Conservation (phyloP, 306 rosid genomes). For the Sphenostylis stenocarpa region DNA sequence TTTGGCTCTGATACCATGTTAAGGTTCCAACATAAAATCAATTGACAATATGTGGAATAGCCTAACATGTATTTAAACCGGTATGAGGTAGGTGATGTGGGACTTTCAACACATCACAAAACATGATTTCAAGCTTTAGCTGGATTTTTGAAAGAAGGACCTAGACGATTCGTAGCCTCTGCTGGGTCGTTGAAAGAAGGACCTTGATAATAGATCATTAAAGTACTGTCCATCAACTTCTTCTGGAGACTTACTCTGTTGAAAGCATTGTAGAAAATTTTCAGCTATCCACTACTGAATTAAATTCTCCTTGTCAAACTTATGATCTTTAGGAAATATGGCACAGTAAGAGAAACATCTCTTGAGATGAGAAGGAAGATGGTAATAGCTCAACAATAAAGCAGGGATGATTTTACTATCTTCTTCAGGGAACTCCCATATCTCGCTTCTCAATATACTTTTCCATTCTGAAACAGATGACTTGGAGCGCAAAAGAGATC, state of each 20-base stretch:
- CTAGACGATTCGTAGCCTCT: accelerated
- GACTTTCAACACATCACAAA: too few relatives aligned
- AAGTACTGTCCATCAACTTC: neutral
- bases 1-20: too few relatives aligned
- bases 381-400: neutral
- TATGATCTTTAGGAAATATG: neutral
- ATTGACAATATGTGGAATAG: too few relatives aligned
- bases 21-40: too few relatives aligned
- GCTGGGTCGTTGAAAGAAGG: neutral
- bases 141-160: neutral
- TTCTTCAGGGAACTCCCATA: neutral
- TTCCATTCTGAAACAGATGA: neutral
- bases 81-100: too few relatives aligned
- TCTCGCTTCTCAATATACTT: neutral
- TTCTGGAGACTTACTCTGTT: neutral
- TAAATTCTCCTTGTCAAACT: neutral
- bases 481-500: neutral
- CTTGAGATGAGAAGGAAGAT: neutral
- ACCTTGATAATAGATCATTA: neutral
- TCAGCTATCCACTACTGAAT: neutral
- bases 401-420: neutral
- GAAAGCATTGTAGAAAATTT: neutral
- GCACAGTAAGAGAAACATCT: neutral
- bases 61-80: too few relatives aligned
- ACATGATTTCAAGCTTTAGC: accelerated